Evolutionary conservation across 495 filamentous ascomycete species (phyloP), one percentile per base, ranked within the genome.

Genomic region (Penicillium fimorum): DNA sequence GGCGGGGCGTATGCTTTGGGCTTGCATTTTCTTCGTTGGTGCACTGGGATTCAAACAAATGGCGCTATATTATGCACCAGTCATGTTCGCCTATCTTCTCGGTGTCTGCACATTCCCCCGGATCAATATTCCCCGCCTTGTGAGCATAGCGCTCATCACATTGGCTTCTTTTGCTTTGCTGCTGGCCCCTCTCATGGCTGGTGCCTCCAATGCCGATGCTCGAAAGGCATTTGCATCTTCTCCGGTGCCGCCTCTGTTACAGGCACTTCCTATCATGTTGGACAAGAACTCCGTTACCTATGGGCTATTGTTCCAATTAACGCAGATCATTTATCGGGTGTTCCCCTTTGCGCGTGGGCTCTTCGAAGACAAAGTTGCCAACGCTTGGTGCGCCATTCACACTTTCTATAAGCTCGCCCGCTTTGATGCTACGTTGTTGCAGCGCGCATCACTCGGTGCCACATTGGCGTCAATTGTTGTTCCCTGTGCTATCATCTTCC

Each of bases 281-380:
- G 79, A 90, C 59, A 80, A 82, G 40, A 76, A 83, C 13, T 81
- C 88, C 4, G 73, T 79, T 58, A 84, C 90, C 60, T 93, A 91
- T 66, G 82, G 87, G 0, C 58, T 87, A 35, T 60, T 90, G 7
- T 84, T 92, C 64, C 90, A 96, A 70, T 47, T 92, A 11, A 75
- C 84, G 2, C 94, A 98, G 70, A 82, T 87, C 56, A 70, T 96
- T 30, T 87, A 94, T 63, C 87, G 94, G n/a, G 79, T 97, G 37
- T 96, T 98, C 64, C 94, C 94, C 7, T 97, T 98, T 63, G 84
- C 91, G 12, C 85, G 94, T 27, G 94, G 94, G 18, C 78, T 97
- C 27, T 98, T 97, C 66, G 94, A 98, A 75, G 94, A 97, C 76
- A 98, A 98, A 70, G 94, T 98, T 32, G 94, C 94, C 58, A 98